Conservation (phyloP, 305 asterid species). For the Rubia balearica region DNA sequence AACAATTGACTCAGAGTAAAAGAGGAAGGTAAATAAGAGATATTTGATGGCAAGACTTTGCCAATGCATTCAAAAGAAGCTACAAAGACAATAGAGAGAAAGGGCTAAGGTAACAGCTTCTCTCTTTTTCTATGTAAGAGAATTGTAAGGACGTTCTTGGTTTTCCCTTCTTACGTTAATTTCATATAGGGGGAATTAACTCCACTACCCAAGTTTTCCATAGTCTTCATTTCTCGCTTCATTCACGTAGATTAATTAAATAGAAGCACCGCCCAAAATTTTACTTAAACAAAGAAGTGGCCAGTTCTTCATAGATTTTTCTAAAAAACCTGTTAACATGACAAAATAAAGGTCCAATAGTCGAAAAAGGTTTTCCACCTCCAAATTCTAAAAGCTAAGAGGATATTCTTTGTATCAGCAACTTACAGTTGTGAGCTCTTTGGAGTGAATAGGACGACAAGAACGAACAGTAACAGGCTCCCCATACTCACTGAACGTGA, state of each 20-base stretch:
- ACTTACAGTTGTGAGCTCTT: slow-evolving; percentile 75
- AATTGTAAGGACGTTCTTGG: background rate
- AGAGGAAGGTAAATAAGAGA: background rate
- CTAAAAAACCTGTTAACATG: background rate
- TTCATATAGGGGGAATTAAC: background rate
- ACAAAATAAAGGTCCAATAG: background rate
- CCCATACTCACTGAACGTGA: slow-evolving; percentile 76
- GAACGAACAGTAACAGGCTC: slow-evolving; percentile 91
- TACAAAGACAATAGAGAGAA: background rate
- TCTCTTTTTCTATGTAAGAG: background rate
- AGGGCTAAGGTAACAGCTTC: background rate
- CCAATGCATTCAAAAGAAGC: background rate
- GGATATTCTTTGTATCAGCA: background rate
- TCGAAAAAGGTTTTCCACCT: background rate
- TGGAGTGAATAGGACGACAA: slow-evolving; percentile 76
- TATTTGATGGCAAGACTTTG: background rate
- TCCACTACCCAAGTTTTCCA: background rate
- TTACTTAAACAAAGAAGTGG: background rate
- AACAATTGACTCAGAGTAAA: background rate
- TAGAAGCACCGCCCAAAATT: background rate
- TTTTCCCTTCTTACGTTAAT: background rate
- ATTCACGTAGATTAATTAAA: background rate
- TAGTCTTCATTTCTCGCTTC: background rate
- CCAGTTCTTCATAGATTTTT: background rate
- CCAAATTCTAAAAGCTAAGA: background rate